A percentile compares a stretch with the other conserved stretches of the same genome.
Evolutionary conservation across 352 stramenopile genomes (phyloP).

Genomic region (Peronospora farinosa): DNA sequence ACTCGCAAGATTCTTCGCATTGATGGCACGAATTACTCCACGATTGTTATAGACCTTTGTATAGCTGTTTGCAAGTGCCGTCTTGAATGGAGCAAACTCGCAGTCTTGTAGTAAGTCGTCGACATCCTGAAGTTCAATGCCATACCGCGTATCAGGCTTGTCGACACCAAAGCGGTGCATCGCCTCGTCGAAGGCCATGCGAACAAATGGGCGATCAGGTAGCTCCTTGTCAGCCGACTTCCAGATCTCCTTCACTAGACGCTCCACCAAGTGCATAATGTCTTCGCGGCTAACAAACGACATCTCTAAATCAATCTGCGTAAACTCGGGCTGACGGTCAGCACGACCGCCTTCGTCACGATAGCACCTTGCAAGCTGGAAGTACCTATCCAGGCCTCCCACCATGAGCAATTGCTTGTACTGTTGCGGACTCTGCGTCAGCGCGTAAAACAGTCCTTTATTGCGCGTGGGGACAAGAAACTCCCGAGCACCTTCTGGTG

Average conservation of each 20-base stretch:
- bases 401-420: slow-evolving; percentile 92
- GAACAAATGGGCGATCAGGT: slow-evolving; percentile 35
- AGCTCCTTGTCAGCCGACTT: slow-evolving; percentile 43
- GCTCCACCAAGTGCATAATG: slow-evolving; percentile 72
- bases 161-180: slow-evolving; percentile 82
- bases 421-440: slow-evolving; percentile 87
- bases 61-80: slow-evolving; percentile 20
- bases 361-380: slow-evolving; percentile 87
- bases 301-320: slow-evolving; percentile 89
- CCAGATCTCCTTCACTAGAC: slow-evolving; percentile 66
- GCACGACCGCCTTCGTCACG: slow-evolving; percentile 82
- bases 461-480: slow-evolving; percentile 78
- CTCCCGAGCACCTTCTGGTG: slow-evolving; percentile 78
- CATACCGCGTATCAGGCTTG: slow-evolving; percentile 81
- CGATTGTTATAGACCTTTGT: slow-evolving; percentile 24
- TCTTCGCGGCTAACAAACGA: slow-evolving; percentile 71
- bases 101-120: slow-evolving; percentile 32
- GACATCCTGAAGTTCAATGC: slow-evolving; percentile 60
- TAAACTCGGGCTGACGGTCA: slow-evolving; percentile 88
- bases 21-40: slow-evolving; percentile 58
- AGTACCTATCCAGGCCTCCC: slow-evolving; percentile 82
- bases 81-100: slow-evolving; percentile 44
- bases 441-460: slow-evolving; percentile 72
- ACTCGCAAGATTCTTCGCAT: slow-evolving; percentile 49
- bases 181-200: slow-evolving; percentile 68